Base-by-base conservation (phyloP, 768 basidiomycete species). In the Trametes elegans region DNA sequence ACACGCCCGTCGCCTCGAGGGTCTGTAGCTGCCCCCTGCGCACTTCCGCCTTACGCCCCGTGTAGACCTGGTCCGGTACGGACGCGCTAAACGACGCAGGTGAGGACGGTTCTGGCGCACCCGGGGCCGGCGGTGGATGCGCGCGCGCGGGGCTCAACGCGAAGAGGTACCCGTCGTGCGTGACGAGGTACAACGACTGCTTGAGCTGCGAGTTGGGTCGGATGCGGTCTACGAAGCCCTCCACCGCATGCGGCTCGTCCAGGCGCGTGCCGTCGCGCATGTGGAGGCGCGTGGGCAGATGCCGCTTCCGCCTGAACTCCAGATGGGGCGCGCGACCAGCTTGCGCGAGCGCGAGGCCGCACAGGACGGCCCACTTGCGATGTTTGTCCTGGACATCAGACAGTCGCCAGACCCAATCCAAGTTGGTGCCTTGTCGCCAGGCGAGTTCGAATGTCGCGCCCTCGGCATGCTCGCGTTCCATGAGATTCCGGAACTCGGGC, bases 371-470 rank as follows among this genome's bases (percentile, higher is more conserved):
- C 88, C 89, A 93, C 23, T 78, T 76, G 41, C 93, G 76, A 19
- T 69, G 61, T 45, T 79, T 73, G 9, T 84, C 88, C 29, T 81
- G 74, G 0, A 87, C 74, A 60, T 89, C 87, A 23, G 79, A 73
- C n/a, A 84, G 78, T 32, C 85, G 76, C 79, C 87, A 87, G 24
- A 94, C 74, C 95, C 95, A 98, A 64, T 98, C 94, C 42, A 98
- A 67, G 57, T 82, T 80, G 2, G 84, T 82, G 19, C 77, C 82
- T 26, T 77, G 66, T 34, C 88, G 78, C 95, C 95, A 98, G 38
- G 84, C 89, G 34, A 97, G 75, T 65, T 85, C 80, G 32, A 95
- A 71, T 7, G 71, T 70, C 47, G 79, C 79, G 19, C 90, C 90
- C 41, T 76, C 70, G 42, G 63, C 70, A 3, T 84, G 61, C 31